These are phyloP conservation scores for Sporisorium iseilematis-ciliati DNA, from an alignment of 1,284 basidiomycete genomes.

Conservation along the genomic window DNA sequence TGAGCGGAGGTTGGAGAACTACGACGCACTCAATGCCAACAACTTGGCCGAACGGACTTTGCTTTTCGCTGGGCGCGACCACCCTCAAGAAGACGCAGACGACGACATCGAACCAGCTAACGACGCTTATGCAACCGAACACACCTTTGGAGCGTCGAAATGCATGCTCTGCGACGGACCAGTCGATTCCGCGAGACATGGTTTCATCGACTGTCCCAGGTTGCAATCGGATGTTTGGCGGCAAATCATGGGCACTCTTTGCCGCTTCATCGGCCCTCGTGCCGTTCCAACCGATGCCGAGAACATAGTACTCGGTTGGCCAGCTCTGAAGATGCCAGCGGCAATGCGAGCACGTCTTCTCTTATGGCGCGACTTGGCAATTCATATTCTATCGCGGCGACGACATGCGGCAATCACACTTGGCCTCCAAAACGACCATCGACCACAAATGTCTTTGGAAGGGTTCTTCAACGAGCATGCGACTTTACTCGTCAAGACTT, in stretches of 20 bases:
- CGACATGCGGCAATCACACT: neutral
- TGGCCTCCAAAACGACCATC: neutral
- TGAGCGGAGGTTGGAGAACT: neutral
- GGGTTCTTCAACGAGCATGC: neutral
- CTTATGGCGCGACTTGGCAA: neutral
- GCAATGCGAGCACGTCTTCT: neutral
- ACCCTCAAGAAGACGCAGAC: neutral
- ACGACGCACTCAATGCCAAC: neutral
- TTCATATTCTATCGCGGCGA: neutral
- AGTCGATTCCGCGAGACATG: neutral
- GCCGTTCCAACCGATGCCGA: neutral
- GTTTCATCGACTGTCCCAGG: neutral
- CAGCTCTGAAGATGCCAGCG: neutral
- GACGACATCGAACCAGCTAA: neutral
- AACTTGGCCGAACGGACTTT: neutral
- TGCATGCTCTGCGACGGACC: slow-evolving; percentile 2
- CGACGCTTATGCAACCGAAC: neutral
- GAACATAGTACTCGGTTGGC: neutral
- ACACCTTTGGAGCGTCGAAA: neutral
- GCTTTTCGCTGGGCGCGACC: neutral
- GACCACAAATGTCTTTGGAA: neutral
- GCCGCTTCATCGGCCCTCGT: neutral
- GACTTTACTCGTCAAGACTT: neutral
- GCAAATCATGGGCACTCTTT: neutral
- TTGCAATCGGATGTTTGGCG: neutral